Evolutionary conservation across 2,329 filamentous ascomycete genomes (phyloP).

Genomic region (Hymenoscyphus fructigenus): DNA sequence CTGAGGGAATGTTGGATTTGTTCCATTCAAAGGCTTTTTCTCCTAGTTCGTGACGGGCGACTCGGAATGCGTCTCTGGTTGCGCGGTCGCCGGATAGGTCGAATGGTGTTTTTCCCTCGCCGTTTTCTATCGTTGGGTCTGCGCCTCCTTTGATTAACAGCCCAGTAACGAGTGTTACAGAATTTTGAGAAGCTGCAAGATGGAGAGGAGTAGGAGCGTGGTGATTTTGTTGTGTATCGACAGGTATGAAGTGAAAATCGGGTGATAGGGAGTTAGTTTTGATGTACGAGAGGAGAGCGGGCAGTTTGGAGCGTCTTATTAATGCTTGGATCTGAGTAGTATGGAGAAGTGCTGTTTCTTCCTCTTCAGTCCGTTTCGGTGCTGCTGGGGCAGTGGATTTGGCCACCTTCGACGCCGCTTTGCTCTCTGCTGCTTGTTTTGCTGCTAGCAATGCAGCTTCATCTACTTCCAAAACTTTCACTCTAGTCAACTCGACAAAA

Average conservation of each 20-base stretch:
- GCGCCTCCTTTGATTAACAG: slow-evolving; percentile 73
- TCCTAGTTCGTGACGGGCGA: slow-evolving; percentile 79
- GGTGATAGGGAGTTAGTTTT: slow-evolving; percentile 69
- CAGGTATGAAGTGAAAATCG: slow-evolving; percentile 73
- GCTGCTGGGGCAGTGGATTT: slow-evolving; percentile 49
- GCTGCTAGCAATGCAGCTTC: slow-evolving; percentile 58
- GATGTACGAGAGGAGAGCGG: slow-evolving; percentile 81
- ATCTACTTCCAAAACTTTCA: slow-evolving; percentile 80
- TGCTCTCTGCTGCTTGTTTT: slow-evolving; percentile 46
- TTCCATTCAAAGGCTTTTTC: slow-evolving; percentile 79
- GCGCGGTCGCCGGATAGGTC: slow-evolving; percentile 82
- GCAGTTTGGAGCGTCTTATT: slow-evolving; percentile 85
- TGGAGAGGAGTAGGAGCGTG: slow-evolving; percentile 81
- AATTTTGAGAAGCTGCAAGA: slow-evolving; percentile 78
- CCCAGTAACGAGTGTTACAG: slow-evolving; percentile 72
- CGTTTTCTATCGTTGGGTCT: slow-evolving; percentile 69
- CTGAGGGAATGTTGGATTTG: slow-evolving; percentile 66
- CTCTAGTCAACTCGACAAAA: slow-evolving; percentile 88
- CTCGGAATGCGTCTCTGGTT: slow-evolving; percentile 87
- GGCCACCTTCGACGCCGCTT: slow-evolving; percentile 40
- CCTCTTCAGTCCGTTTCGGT: slow-evolving; percentile 72
- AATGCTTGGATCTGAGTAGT: slow-evolving; percentile 87
- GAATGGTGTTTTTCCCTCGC: slow-evolving; percentile 81
- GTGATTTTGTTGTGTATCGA: slow-evolving; percentile 64
- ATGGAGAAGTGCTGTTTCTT: slow-evolving; percentile 78